Conservation (phyloP, 768 basidiomycete species). For the Grammothele lineata region DNA sequence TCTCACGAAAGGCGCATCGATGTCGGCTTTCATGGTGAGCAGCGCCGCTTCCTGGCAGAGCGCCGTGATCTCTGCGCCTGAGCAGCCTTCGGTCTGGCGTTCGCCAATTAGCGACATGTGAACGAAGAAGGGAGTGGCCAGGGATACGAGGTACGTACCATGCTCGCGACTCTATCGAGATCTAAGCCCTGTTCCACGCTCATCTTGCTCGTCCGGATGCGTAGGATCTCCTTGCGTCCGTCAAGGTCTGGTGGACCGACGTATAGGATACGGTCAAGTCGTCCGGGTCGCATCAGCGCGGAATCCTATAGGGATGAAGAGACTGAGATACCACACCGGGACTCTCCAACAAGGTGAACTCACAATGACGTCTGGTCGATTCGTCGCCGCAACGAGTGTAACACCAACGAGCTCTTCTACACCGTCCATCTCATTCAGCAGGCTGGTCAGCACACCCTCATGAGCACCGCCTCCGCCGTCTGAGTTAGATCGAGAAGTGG, state of each 20-base stretch:
- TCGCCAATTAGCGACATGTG: too few relatives aligned
- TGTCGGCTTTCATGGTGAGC: constrained; percentile 84
- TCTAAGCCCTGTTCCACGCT: constrained; percentile 69
- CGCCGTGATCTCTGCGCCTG: constrained; percentile 89
- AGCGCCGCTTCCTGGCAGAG: constrained; percentile 97
- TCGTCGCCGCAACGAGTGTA: constrained; percentile 95
- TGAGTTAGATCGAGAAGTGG: constrained; percentile 61
- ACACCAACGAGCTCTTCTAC: constrained; percentile 93
- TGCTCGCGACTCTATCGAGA: constrained; percentile 56
- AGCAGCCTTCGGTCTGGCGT: constrained; percentile 88
- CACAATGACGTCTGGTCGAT: constrained; percentile 89
- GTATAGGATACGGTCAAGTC: constrained; percentile 90
- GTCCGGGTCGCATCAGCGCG: constrained; percentile 91
- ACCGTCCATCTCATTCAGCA: constrained; percentile 98
- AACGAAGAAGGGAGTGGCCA: too few relatives aligned
- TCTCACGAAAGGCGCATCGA: constrained; percentile 72
- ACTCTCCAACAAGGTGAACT: constrained; percentile 28
- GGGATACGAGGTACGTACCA: constrained; percentile 43
- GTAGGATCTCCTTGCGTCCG: constrained; percentile 82
- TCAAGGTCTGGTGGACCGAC: constrained; percentile 85
- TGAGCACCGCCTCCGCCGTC: constrained; percentile 55
- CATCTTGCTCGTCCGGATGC: constrained; percentile 77
- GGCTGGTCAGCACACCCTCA: constrained; percentile 87
- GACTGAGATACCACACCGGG: too few relatives aligned
- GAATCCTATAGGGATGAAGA: constrained; percentile 58